phyloP scores from a whole-genome alignment of 192 early-diverging fungal genomes.

The Cetraspora pellucida region DNA sequence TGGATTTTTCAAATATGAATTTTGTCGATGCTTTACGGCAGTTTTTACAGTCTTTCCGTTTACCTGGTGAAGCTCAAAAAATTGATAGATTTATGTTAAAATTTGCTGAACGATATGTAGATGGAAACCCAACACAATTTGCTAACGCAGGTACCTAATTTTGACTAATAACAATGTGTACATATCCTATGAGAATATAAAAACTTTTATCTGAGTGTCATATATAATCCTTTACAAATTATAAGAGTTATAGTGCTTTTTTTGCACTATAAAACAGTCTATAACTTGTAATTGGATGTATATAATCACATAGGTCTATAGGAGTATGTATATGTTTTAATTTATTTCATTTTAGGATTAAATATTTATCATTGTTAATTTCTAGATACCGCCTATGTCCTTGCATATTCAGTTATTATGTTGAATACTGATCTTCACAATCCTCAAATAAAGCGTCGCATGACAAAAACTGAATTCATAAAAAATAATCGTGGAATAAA shows the following conservation, averaged over 20 bases:
- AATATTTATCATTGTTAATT: background rate
- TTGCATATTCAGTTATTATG: conserved; percentile 92
- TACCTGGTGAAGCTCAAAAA: conserved; percentile 94
- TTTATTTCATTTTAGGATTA: too few species aligned
- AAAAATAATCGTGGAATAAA: conserved; percentile 94
- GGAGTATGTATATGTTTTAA: too few species aligned
- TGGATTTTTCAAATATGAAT: conserved; percentile 72
- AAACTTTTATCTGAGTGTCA: too few species aligned
- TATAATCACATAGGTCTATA: too few species aligned
- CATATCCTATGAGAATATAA: too few species aligned
- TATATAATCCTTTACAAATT: too few species aligned
- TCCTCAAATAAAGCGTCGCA: conserved; percentile 81
- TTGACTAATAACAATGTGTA: too few species aligned
- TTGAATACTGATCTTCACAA: conserved; percentile 93
- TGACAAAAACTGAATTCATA: conserved; percentile 86
- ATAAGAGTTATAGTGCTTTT: too few species aligned
- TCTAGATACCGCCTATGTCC: conserved; percentile 84
- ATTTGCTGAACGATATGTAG: conserved; percentile 90
- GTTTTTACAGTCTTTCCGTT: conserved; percentile 86
- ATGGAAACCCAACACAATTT: conserved; percentile 80
- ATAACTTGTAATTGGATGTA: too few species aligned
- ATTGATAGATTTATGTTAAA: conserved; percentile 98
- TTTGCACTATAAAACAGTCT: too few species aligned
- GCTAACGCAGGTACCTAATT: conserved; percentile 66
- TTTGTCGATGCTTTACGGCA: conserved; percentile 82